Evolutionary conservation across 257 asterid species (phyloP).

Genomic region (Solanum microdontum): DNA sequence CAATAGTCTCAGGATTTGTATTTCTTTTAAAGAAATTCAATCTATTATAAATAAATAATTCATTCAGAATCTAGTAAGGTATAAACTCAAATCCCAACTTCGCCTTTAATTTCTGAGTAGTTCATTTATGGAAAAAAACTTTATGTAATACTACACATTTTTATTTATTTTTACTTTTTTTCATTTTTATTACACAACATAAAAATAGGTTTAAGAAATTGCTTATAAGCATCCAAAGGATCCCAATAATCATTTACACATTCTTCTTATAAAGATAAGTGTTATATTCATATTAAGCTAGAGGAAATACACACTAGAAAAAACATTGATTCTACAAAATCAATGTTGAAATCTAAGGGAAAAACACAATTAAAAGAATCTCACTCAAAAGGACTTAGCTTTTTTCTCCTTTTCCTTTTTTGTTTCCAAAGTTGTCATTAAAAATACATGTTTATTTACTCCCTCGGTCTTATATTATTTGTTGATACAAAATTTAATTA

Average conservation of each 20-base stretch:
- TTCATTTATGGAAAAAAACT: neutral
- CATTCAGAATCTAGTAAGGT: neutral
- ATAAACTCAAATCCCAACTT: neutral
- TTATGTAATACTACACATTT: neutral
- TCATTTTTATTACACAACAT: neutral
- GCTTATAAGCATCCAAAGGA: neutral
- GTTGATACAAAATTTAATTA: too few relatives aligned
- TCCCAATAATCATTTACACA: neutral
- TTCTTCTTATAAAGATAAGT: neutral
- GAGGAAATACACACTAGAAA: neutral
- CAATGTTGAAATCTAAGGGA: too few relatives aligned
- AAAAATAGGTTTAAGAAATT: neutral
- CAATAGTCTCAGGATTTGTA: neutral
- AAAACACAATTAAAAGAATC: neutral
- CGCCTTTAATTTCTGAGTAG: neutral
- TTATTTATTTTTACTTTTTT: neutral
- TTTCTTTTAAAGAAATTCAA: neutral
- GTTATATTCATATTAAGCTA: too few relatives aligned
- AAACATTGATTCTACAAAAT: too few relatives aligned
- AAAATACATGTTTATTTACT: neutral
- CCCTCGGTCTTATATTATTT: neutral
- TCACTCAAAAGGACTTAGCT: neutral
- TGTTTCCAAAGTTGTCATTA: neutral
- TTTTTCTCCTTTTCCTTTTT: neutral
- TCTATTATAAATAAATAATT: neutral